These are phyloP conservation scores for Colletotrichum sp. DNA, from an alignment of 2,329 filamentous ascomycete genomes.

Conservation along the genomic window DNA sequence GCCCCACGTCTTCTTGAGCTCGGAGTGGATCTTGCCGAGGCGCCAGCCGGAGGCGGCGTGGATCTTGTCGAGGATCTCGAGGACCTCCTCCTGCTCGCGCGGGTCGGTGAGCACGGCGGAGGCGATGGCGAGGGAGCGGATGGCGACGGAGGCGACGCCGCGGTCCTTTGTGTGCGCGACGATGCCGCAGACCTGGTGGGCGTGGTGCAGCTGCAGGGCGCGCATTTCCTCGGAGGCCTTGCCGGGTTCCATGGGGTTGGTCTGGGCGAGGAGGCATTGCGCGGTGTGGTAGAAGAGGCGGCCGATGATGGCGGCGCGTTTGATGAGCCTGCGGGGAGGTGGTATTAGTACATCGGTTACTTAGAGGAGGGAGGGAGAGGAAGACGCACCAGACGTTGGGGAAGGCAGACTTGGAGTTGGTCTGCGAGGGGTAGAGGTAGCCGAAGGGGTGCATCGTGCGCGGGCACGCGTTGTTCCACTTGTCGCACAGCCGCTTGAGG, in stretches of 20 bases:
- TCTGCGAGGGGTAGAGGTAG: constrained; percentile 73
- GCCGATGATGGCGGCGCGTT: constrained; percentile 80
- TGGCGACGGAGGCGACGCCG: constrained; percentile 78
- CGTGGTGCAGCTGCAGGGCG: constrained; percentile 73
- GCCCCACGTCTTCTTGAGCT: constrained; percentile 79
- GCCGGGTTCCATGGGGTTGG: constrained; percentile 71
- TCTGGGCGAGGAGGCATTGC: constrained; percentile 80
- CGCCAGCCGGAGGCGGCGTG: constrained; percentile 80
- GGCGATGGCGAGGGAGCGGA: constrained; percentile 80
- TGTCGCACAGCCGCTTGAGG: constrained; percentile 81
- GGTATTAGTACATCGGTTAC: neutral
- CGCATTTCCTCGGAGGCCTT: constrained; percentile 70
- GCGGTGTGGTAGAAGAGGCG: constrained; percentile 90
- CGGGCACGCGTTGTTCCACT: constrained; percentile 81
- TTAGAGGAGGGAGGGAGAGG: neutral
- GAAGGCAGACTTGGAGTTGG: constrained; percentile 74
- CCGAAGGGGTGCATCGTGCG: constrained; percentile 87
- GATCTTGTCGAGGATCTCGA: constrained; percentile 78
- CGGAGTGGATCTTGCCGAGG: constrained; percentile 72
- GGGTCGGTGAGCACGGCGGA: constrained; percentile 72
- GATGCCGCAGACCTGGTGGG: constrained; percentile 88
- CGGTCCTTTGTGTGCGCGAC: constrained; percentile 83
- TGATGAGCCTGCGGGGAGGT: constrained; percentile 68
- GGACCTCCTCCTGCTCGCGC: constrained; percentile 80
- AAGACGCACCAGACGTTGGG: constrained; percentile 79